Base-by-base conservation (phyloP, 148 eudicot species). In the Silene conica region DNA sequence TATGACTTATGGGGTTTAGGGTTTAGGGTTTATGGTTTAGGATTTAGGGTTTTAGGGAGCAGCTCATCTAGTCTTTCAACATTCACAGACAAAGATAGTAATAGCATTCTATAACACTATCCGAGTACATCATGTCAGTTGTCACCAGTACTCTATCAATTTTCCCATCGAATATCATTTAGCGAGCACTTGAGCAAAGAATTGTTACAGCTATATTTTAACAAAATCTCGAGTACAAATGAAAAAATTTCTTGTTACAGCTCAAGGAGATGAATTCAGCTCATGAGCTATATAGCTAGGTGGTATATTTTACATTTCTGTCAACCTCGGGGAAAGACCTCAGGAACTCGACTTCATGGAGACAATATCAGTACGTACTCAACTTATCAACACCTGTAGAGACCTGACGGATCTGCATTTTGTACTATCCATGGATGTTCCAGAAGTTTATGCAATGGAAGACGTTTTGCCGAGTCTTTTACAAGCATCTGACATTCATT, bases 381-480 rank as follows among this genome's bases (percentile, higher is more conserved):
- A n/a, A n/a, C n/a, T n/a, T n/a, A n/a, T n/a, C n/a, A n/a, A n/a
- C 80, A 79, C 84, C 77, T 89, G 77, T 92, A 95, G 55, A 86
- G 77, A 28, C 98, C 98, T 34, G 97, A 87, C 56, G 96, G 93
- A 75, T 94, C 97, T 63, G 97, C 97, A 80, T 91, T 85, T 75
- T 91, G 97, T 56, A 94, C 78, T 10, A 94, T 91, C 98, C 98
- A 94, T 34, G 98, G 88, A 82, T 94, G 98, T 84, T 94, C 97
- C 20, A 94, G 85, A 55, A 94, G 80, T 86, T 94, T 94, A 89
- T 94, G 96, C 19, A 94, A 74, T 4, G 97, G 93, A 72, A 94
- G 82, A 48, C 98, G 90, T 38, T 81, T 74, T 16, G 93, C 82
- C 15, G 97, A 89, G 77, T 89, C 97, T 81, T 84, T 94, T 57